Conservation (phyloP, 805 yeast species). For the Hanseniaspora vineae region DNA sequence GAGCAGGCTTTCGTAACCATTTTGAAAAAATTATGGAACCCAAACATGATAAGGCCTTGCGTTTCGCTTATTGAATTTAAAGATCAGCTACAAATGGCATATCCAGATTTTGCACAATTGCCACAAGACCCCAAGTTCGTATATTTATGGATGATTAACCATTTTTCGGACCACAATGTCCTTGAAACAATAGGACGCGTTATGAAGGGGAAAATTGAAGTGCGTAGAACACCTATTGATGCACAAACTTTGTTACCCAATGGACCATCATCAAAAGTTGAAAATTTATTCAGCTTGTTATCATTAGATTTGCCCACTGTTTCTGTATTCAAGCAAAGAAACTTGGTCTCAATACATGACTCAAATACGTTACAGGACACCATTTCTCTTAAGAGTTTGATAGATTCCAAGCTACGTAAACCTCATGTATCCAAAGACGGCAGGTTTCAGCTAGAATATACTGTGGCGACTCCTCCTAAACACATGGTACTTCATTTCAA, state of each 20-base stretch:
- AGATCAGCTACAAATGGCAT: conserved; percentile 31
- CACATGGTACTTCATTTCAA: conserved; percentile 44
- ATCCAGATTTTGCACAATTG: conserved; percentile 31
- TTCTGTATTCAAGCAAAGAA: conserved; percentile 42
- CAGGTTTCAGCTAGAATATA: conserved; percentile 23
- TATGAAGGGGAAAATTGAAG: conserved; percentile 41
- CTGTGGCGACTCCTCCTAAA: conserved; percentile 35
- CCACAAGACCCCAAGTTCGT: conserved; percentile 44
- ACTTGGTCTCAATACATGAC: conserved; percentile 33
- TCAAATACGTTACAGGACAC: conserved; percentile 31
- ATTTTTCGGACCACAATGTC: conserved; percentile 24
- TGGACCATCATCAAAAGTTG: conserved; percentile 5
- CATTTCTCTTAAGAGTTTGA: conserved; percentile 29
- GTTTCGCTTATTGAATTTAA: conserved; percentile 57
- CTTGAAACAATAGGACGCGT: conserved; percentile 18
- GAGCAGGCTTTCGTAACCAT: conserved; percentile 32
- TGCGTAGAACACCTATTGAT: conserved; percentile 18
- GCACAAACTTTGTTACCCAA: neutral
- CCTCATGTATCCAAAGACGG: conserved; percentile 24
- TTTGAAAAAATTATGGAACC: conserved; percentile 53
- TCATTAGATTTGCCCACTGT: conserved; percentile 46
- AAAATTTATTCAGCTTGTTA: conserved; percentile 37
- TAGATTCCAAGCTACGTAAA: conserved; percentile 20
- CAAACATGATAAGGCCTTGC: conserved; percentile 42
- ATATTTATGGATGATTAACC: conserved; percentile 46